Evolutionary conservation across 345 rosid species (phyloP), one percentile per base, ranked within the genome.

Genomic region (Boechera divaricarpa): DNA sequence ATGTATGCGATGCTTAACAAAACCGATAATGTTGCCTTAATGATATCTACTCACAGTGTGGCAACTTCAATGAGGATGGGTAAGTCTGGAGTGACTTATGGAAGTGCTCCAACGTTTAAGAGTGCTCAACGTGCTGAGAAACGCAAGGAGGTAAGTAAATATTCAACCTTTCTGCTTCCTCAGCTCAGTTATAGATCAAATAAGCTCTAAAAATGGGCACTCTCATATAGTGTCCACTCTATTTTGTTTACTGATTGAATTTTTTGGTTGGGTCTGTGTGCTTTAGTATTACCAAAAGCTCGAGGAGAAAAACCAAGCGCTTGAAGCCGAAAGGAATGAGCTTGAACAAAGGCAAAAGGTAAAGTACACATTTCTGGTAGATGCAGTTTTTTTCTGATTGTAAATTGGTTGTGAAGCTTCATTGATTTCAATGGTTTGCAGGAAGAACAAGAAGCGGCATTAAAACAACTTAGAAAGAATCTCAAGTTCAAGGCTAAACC

Each of bases 381-480:
- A 39, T 36, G 5, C 36, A 54, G 74, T 53, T 73, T 42, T 54
- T 51, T 36, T 60, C 39, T 29, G 12, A 59, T 61, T 51, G 21
- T 63, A 28, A 55, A 44, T 6, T 9, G 61, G 8, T 15, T 13
- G 11, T 31, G 39, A 32, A 10, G 49, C 29, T 12, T 68, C n/a
- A 45, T 26, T 67, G 54, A 39, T 56, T 0, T 45, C 57, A 54
- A 29, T 63, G 57, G 7, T 63, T n/a, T 70, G 39, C 63, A 80
- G 99, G 99, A 93, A 85, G 99, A 96, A 85, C 93, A 89, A 86
- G 95, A 93, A 64, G 97, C 98, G 31, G 97, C 90, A 13, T 83
- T 96, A 64, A 91, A 87, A 82, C 94, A 90, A 82, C 93, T 96
- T 53, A 87, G 99, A 77, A 96, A 82, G 88, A 85, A 35, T 86